A percentile compares a stretch with the other conserved stretches of the same genome.
Evolutionary conservation across 129 eudicot genomes (phyloP).

Genomic region (Helianthus annuus): DNA sequence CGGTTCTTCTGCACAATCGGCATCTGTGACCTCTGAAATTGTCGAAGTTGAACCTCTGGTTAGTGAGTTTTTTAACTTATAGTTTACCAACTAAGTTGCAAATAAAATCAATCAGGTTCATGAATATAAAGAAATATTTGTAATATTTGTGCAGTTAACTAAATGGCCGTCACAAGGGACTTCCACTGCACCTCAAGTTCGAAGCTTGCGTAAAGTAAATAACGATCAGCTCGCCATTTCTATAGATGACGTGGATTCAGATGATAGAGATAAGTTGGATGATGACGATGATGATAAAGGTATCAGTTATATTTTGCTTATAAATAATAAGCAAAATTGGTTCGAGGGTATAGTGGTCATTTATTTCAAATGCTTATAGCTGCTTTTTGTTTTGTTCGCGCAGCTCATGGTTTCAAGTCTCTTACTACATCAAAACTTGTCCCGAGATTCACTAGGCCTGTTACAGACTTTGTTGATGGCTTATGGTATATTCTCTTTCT

Average conservation of each 20-base stretch:
- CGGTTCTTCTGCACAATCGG: slow-evolving; percentile 44
- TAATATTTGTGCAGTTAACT: slow-evolving; percentile 52
- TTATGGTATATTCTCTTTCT: slow-evolving; percentile 58
- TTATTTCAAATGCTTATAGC: slow-evolving; percentile 9
- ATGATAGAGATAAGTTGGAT: slow-evolving; percentile 50
- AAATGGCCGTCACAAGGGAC: slow-evolving; percentile 68
- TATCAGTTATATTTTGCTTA: slow-evolving; percentile 20
- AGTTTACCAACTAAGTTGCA: slow-evolving; percentile 1
- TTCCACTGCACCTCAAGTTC: slow-evolving; percentile 70
- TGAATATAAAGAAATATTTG: neutral
- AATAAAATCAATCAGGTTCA: slow-evolving; percentile 11
- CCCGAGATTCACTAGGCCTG: slow-evolving; percentile 94
- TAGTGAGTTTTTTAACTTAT: slow-evolving; percentile 22
- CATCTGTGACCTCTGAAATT: slow-evolving; percentile 60
- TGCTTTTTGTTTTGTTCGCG: slow-evolving; percentile 16
- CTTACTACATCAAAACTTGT: slow-evolving; percentile 86
- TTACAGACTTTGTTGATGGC: slow-evolving; percentile 84
- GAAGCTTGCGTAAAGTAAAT: slow-evolving; percentile 83
- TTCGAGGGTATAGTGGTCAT: slow-evolving; percentile 16
- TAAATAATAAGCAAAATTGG: slow-evolving; percentile 7
- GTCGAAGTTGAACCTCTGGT: slow-evolving; percentile 83
- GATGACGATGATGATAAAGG: slow-evolving; percentile 97
- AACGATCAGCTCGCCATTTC: slow-evolving; percentile 91
- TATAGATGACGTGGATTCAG: slow-evolving; percentile 72
- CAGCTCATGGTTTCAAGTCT: slow-evolving; percentile 99